Evolutionary conservation across 768 basidiomycete genomes (phyloP).

Genomic region (Leccinum uliginosum): DNA sequence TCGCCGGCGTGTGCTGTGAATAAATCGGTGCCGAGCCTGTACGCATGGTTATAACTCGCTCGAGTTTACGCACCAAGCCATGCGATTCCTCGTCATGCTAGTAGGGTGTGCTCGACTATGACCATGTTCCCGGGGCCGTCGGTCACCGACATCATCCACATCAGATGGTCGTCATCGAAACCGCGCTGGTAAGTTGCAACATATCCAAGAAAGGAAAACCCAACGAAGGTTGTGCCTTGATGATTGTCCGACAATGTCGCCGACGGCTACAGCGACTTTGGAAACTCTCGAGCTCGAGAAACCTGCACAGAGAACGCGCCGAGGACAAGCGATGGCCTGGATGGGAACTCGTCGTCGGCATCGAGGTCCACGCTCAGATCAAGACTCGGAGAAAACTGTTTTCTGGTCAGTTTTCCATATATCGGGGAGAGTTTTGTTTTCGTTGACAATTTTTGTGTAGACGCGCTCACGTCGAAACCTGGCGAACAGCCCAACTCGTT

Average conservation of each 20-base stretch:
- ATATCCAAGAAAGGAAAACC: neutral
- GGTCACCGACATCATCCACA: neutral
- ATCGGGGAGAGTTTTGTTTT: too few relatives aligned
- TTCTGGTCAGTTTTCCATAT: conserved; percentile 47
- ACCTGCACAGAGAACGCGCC: conserved; percentile 5
- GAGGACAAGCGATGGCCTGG: conserved; percentile 61
- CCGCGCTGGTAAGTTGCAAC: neutral
- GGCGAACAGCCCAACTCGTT: conserved; percentile 64
- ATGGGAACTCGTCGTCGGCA: conserved; percentile 88
- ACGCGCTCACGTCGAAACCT: conserved; percentile 37
- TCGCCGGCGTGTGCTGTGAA: neutral
- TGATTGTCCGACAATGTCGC: conserved; percentile 19
- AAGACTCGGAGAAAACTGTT: conserved; percentile 87
- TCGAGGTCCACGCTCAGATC: conserved; percentile 95
- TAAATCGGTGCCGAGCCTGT: neutral
- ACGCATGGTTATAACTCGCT: neutral
- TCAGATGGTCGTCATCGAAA: neutral
- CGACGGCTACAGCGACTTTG: conserved; percentile 15
- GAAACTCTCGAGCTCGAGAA: neutral
- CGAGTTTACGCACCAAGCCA: neutral
- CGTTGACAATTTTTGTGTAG: conserved; percentile 26
- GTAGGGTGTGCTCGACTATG: too few relatives aligned
- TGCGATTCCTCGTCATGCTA: too few relatives aligned
- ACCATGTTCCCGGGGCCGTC: neutral
- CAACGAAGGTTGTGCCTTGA: conserved; percentile 17